Evolutionary conservation across 306 rosid species (phyloP), one percentile per base, ranked within the genome.

Genomic region (apple (Malus domestica)): DNA sequence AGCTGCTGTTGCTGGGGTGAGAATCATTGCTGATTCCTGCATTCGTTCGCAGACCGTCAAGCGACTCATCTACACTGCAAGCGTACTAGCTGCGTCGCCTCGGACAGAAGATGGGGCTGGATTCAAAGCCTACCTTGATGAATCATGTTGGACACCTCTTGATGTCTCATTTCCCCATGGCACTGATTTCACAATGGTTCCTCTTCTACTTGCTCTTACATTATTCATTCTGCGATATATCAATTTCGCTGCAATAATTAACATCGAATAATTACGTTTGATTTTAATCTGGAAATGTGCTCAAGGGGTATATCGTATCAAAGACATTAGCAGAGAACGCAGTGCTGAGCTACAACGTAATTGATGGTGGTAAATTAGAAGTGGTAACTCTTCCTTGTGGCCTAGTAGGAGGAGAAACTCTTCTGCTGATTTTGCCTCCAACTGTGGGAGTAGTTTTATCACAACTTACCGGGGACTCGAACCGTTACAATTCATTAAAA

Each of bases 111-210:
- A 85, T 18, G 91, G 74, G 5, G 69, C 10, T 67, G 75, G 70
- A 40, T 81, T 68, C 62, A 78, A 78, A 55, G 67, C 79, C 27
- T 76, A 20, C 73, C 33, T 87, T 10, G 91, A 87, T 57, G 88
- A 89, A 77, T 81, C 88, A 40, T 85, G 91, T 66, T 82, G 89
- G 91, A 87, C 90, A 1, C 83, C 87, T 23, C 83, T 80, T 10
- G 60, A 72, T 70, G 57, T 62, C 51, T 29, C 88, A 8, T n/a
- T 67, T 46, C 16, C 71, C 18, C 25, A 68, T 79, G 0, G 3
- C 5, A 40, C 14, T 38, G 70, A 59, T 13, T 16, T 6, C n/a
- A 4, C 1, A 2, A 14, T 13, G 86, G 89, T 83, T 30, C 29
- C 38, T 42, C 42, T 19, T 57, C 35, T 42, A 42, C 45, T 51